Evolutionary conservation across 2,329 filamentous ascomycete genomes (phyloP).

Genomic region (Ascocoryne sarcoides): DNA sequence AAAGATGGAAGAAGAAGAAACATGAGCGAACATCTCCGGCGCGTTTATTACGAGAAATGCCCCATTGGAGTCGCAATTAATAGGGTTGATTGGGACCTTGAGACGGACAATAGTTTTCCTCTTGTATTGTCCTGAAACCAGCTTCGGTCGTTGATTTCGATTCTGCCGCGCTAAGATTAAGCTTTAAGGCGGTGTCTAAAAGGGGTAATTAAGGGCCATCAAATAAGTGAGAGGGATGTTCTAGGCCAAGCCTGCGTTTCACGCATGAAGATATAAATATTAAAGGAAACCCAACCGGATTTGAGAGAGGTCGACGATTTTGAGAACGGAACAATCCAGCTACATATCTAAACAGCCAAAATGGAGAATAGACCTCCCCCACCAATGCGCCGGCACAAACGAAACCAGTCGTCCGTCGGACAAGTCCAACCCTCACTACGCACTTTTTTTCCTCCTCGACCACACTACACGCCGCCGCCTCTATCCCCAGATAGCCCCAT

Average conservation of each 20-base stretch:
- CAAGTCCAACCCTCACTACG: constrained; percentile 46
- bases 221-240: neutral
- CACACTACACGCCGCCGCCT: constrained; percentile 37
- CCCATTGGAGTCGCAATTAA: constrained; percentile 10
- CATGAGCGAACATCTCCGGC: constrained; percentile 16
- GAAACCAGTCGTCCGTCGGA: constrained; percentile 2
- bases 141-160: constrained; percentile 3
- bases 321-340: no score
- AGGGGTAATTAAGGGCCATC: neutral
- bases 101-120: constrained; percentile 4
- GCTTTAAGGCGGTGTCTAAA: constrained; percentile 10
- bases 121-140: constrained; percentile 20
- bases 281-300: no score
- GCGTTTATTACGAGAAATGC: neutral
- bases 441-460: constrained; percentile 50
- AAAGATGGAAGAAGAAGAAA: constrained; percentile 9
- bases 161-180: constrained; percentile 10
- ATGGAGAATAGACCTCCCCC: neutral
- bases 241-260: constrained; percentile 5
- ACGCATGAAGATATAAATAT: neutral
- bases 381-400: no score
- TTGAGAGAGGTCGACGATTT: no score
- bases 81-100: constrained; percentile 6
- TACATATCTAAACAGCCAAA: no score
- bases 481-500: no score